phyloP scores from a whole-genome alignment of 148 eudicot genomes.

The Rhododendron kiyosumense region DNA sequence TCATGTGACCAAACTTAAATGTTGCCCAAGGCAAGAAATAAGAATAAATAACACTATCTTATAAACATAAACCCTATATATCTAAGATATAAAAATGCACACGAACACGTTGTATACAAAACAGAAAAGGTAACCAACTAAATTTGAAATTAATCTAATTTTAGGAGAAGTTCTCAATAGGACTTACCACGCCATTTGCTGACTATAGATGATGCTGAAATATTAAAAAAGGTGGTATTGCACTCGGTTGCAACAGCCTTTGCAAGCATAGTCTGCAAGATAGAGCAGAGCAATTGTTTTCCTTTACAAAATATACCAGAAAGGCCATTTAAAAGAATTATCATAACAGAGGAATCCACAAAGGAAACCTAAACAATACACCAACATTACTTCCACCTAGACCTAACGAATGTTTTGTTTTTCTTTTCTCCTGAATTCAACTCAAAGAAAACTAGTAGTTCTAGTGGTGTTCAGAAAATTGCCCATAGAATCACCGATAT shows the following conservation, averaged over 20 bases:
- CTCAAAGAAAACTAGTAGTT: neutral
- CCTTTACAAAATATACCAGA: neutral
- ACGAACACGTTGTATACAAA: neutral
- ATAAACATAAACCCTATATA: neutral
- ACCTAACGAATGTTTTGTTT: neutral
- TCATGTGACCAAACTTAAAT: neutral
- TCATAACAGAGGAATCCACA: neutral
- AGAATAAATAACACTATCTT: neutral
- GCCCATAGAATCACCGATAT: neutral
- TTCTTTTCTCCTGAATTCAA: neutral
- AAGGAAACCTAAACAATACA: neutral
- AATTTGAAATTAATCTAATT: neutral
- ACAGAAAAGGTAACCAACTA: neutral
- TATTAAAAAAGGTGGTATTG: conserved; percentile 96
- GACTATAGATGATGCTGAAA: conserved; percentile 97
- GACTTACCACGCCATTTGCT: conserved; percentile 99
- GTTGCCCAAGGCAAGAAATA: neutral
- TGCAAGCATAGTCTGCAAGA: conserved; percentile 94
- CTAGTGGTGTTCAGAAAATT: neutral
- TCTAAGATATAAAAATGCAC: neutral
- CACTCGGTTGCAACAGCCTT: conserved; percentile 99
- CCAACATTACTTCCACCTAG: neutral
- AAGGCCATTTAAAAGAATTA: neutral
- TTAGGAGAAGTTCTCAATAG: neutral
- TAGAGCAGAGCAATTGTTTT: neutral